phyloP scores from a whole-genome alignment of 768 basidiomycete species.

The Mrakia frigida region DNA sequence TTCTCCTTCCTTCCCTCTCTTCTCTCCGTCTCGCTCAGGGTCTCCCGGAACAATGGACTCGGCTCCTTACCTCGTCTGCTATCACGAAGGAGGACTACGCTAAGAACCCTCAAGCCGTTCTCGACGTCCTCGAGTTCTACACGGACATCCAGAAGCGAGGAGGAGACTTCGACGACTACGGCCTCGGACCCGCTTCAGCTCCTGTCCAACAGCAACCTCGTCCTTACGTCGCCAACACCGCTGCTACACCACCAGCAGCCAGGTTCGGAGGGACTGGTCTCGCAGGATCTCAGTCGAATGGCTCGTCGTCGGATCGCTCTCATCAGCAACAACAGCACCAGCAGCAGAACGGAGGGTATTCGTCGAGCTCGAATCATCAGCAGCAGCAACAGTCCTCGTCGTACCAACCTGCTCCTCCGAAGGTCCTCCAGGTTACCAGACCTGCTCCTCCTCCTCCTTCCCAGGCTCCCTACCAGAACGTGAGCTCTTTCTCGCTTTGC shows the following conservation, averaged over 20 bases:
- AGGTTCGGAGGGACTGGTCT: slow-evolving; percentile 89
- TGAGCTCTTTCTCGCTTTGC: neutral
- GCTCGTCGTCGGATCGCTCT: slow-evolving; percentile 43
- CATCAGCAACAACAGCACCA: slow-evolving; percentile 38
- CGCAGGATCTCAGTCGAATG: slow-evolving; percentile 53
- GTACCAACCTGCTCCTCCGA: slow-evolving; percentile 44
- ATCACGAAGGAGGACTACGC: slow-evolving; percentile 98
- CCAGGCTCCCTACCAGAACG: slow-evolving; percentile 49
- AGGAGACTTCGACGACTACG: slow-evolving; percentile 61
- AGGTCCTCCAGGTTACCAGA: slow-evolving; percentile 54
- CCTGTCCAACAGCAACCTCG: slow-evolving; percentile 2
- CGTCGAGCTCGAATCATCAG: slow-evolving; percentile 17
- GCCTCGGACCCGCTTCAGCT: slow-evolving; percentile 37
- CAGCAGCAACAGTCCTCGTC: neutral
- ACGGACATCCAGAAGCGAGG: slow-evolving; percentile 88
- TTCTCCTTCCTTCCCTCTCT: too few species aligned
- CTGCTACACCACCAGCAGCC: slow-evolving; percentile 50
- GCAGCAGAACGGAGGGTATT: slow-evolving; percentile 15
- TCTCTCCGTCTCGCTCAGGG: slow-evolving; percentile 39
- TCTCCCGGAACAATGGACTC: slow-evolving; percentile 95
- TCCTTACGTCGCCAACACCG: neutral
- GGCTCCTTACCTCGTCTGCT: slow-evolving; percentile 91
- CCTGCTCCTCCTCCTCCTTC: slow-evolving; percentile 67
- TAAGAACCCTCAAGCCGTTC: slow-evolving; percentile 91
- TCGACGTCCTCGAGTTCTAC: slow-evolving; percentile 97